Evolutionary conservation across 2,329 filamentous ascomycete genomes (phyloP), one percentile per base, ranked within the genome.

Genomic region (Aspergillus clavatus): DNA sequence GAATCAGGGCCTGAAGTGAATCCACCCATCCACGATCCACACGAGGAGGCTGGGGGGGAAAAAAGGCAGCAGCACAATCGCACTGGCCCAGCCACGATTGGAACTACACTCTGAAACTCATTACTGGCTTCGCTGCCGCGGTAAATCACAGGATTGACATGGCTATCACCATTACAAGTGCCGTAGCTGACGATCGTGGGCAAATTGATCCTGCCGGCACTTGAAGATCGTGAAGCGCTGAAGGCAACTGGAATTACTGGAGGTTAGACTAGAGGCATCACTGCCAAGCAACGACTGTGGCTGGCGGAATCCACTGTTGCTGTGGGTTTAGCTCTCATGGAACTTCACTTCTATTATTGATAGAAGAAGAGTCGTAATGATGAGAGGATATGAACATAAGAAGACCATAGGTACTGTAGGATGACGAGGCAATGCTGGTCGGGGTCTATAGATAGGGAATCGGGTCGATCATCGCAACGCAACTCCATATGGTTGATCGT

Each of bases 1-100:
- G n/a, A n/a, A n/a, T n/a, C n/a, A 27, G 7, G 14, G 38, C n/a
- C 38, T 11, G 21, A n/a, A 22, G 16, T 21, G 7, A 36, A 44
- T 31, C 31, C 41, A 43, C 24, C 31, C 11, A 19, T 37, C 19
- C 18, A 22, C 27, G 12, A 24, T 44, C 18, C 18, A 4, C 14
- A 33, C 31, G 12, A 24, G 36, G 42, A 45, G 42, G 42, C 42
- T 45, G 42, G 42, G 40, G n/a, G n/a, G n/a, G n/a, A n/a, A n/a
- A 31, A 33, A 28, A 45, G 38, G 18, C 35, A 45, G 19, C 23
- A 39, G 29, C 18, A 4, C 16, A n/a, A 35, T 14, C 19, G 24
- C 22, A 28, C 23, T 40, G 28, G 42, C 19, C 42, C 42, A 40
- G 35, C 42, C 36, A 45, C 42, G 36, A 21, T n/a, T 26, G 22